Evolutionary conservation across 768 basidiomycete genomes (phyloP), one percentile per base, ranked within the genome.

Genomic region (Rhodotorula diobovata): DNA sequence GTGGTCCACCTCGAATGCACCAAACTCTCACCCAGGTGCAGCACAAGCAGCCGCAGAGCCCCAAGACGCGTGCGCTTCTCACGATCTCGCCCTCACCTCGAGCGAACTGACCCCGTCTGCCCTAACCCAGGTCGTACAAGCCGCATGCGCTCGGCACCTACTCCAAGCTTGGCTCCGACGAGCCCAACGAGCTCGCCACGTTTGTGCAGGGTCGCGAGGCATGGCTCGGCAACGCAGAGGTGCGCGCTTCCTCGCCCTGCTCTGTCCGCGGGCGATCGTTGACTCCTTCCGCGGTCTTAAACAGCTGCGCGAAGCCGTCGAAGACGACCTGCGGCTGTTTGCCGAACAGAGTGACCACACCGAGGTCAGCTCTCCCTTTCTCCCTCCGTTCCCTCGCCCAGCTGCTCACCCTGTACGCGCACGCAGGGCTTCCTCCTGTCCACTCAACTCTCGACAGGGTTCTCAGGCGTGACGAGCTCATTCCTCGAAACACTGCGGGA

Each of bases 171-270:
- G 73, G 73, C 5, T 68, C 73, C 2, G 67, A 58, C 63, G 63
- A 68, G 45, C 30, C 63, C 14, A 68, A 71, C 59, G 73, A 75
- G 58, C 71, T 75, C 30, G 73, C 73, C 3, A 75, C 73, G 18
- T 75, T 66, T 45, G 63, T 51, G 20, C 54, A 62, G 21, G 73
- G 73, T 0, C 56, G 70, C 4, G 70, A 68, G 46, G 61, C 57
- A 10, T 75, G 62, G 61, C 16, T 63, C 8, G 71, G 57, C 2
- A 37, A 43, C 16, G n/a, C n/a, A 28, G 58, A 59, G n/a, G 58
- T 59, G 58, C 39, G 57, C 23, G 18, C 28, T 0, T 28, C n/a
- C 20, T 43, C 37, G 9, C 23, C 23, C 37, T 15, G 2, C 11
- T 2, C 11, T 15, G 15, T 58, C 20, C 5, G 5, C 23, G 6